phyloP scores from a whole-genome alignment of 768 basidiomycete species.

The Leucocoprinus leucothites region DNA sequence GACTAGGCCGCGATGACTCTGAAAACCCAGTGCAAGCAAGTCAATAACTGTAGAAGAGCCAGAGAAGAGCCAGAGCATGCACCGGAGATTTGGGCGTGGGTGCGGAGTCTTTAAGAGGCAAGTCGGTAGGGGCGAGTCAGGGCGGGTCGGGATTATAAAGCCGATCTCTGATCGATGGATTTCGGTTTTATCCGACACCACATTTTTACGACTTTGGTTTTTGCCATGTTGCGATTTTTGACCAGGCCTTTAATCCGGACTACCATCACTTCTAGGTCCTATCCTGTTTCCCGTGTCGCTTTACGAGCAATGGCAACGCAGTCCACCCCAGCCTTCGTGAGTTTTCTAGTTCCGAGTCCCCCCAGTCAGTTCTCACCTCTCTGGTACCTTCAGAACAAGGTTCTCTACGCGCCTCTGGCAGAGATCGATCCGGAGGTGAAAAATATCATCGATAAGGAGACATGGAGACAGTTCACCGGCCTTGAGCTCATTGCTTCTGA shows the following conservation, averaged over 20 bases:
- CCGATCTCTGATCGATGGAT: slow-evolving; percentile 12
- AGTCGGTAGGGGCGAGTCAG: background rate
- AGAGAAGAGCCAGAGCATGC: too few species aligned
- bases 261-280: slow-evolving; percentile 27
- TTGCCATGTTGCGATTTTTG: slow-evolving; percentile 38
- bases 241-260: slow-evolving; percentile 30
- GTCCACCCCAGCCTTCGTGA: slow-evolving; percentile 59
- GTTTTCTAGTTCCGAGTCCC: slow-evolving; percentile 21
- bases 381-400: slow-evolving; percentile 68
- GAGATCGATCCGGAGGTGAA: slow-evolving; percentile 94
- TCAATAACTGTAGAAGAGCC: too few species aligned
- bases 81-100: too few species aligned
- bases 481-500: slow-evolving; percentile 99
- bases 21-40: too few species aligned
- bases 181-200: slow-evolving; percentile 27
- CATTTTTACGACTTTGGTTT: slow-evolving; percentile 19
- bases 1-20: too few species aligned
- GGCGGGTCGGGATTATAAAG: slow-evolving; percentile 8
- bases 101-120: background rate
- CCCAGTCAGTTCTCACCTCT: background rate
- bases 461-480: slow-evolving; percentile 96
- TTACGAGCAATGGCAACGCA: slow-evolving; percentile 57
- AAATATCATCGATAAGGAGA: slow-evolving; percentile 98
- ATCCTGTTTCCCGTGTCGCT: slow-evolving; percentile 22
- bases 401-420: slow-evolving; percentile 82